phyloP scores from a whole-genome alignment of 2,329 filamentous ascomycete genomes.

The Fonsecaea pugnacius region DNA sequence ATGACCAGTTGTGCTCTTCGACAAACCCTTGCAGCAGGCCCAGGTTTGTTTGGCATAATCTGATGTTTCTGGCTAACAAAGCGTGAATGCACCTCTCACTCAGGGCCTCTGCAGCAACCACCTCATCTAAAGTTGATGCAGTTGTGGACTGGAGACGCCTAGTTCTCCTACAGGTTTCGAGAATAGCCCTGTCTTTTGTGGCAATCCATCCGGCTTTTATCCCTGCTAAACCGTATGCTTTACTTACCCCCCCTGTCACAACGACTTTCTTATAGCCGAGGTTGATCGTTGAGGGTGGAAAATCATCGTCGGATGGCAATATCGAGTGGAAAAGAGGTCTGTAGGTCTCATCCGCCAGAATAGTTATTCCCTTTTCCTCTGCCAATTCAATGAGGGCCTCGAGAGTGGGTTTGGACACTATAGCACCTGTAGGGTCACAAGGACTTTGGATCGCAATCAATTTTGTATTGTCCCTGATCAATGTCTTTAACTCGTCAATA shows the following conservation, averaged over 20 bases:
- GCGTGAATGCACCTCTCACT: slow-evolving; percentile 65
- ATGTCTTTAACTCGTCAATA: slow-evolving; percentile 64
- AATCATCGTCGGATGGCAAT: slow-evolving; percentile 56
- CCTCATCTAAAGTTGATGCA: slow-evolving; percentile 80
- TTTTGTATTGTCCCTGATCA: slow-evolving; percentile 58
- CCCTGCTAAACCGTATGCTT: slow-evolving; percentile 81
- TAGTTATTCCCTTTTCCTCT: slow-evolving; percentile 63
- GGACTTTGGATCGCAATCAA: slow-evolving; percentile 75
- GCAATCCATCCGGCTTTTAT: slow-evolving; percentile 84
- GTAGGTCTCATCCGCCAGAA: slow-evolving; percentile 82
- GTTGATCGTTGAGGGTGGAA: slow-evolving; percentile 70
- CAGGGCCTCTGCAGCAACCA: slow-evolving; percentile 75
- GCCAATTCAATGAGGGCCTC: slow-evolving; percentile 68
- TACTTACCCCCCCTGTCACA: slow-evolving; percentile 80
- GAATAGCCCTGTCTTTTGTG: slow-evolving; percentile 64
- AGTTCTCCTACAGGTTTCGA: slow-evolving; percentile 66
- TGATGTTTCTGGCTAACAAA: slow-evolving; percentile 66
- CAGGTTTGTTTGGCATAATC: slow-evolving; percentile 70
- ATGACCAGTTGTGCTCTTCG: slow-evolving; percentile 64
- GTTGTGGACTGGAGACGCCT: slow-evolving; percentile 86
- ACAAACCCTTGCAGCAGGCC: slow-evolving; percentile 70
- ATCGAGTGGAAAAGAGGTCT: slow-evolving; percentile 78
- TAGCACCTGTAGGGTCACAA: slow-evolving; percentile 79
- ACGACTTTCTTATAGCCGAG: slow-evolving; percentile 73
- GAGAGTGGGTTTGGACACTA: slow-evolving; percentile 66